Conservation (phyloP, 805 yeast genomes). For the Hanseniaspora hatyaiensis region DNA sequence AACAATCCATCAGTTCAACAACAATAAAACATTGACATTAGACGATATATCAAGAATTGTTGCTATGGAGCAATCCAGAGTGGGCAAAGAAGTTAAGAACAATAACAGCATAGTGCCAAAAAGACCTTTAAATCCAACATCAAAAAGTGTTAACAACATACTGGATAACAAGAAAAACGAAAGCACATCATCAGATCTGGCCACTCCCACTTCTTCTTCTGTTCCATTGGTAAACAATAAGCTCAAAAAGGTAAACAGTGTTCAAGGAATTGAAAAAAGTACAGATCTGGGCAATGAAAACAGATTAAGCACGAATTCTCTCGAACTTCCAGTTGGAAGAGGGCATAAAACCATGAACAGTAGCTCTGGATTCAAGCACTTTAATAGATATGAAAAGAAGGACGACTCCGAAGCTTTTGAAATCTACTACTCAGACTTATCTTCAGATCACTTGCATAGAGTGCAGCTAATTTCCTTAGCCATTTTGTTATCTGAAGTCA, state of each 20-base stretch:
- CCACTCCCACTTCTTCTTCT: neutral
- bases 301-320: too few species aligned
- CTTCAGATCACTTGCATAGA: conserved; percentile 35
- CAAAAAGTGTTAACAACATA: neutral
- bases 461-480: conserved; percentile 44
- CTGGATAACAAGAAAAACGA: neutral
- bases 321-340: neutral
- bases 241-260: neutral
- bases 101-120: conserved; percentile 55
- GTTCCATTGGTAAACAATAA: neutral
- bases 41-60: conserved; percentile 96
- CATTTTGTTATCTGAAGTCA: conserved; percentile 23
- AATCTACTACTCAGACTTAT: conserved; percentile 49
- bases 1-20: conserved; percentile 37
- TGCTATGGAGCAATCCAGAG: conserved; percentile 92
- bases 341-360: conserved; percentile 36
- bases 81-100: conserved; percentile 49
- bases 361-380: conserved; percentile 78
- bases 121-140: neutral
- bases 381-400: conserved; percentile 34
- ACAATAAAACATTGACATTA: conserved; percentile 74
- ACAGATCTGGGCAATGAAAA: too few species aligned
- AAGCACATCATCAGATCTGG: neutral
- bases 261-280: too few species aligned
- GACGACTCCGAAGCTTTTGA: conserved; percentile 24